Percentiles rank a stretch among this genome's conserved stretches.
phyloP scores from a whole-genome alignment of 2,329 filamentous ascomycete species.

The Cytospora piceae region DNA sequence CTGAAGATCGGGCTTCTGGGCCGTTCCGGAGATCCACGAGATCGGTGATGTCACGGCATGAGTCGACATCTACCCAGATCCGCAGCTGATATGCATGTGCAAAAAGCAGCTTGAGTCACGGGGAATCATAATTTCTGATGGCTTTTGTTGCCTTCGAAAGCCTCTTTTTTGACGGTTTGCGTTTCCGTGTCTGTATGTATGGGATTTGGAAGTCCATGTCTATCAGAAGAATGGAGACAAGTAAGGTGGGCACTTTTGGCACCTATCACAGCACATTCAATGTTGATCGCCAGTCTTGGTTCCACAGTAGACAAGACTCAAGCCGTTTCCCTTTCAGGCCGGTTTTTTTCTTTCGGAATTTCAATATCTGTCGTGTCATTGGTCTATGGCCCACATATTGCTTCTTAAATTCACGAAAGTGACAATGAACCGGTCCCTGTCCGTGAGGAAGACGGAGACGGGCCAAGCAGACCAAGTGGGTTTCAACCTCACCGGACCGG shows the following conservation, averaged over 20 bases:
- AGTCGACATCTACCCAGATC: background rate
- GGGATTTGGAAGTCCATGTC: background rate
- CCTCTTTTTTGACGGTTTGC: background rate
- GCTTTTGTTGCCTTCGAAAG: background rate
- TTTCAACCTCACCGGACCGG: background rate
- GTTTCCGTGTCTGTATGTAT: background rate
- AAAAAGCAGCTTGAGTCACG: background rate
- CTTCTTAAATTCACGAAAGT: conserved; percentile 15
- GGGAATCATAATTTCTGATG: background rate
- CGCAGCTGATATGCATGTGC: background rate
- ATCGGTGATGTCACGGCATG: background rate
- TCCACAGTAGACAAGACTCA: conserved; percentile 9
- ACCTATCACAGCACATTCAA: background rate
- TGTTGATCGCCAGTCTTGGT: background rate
- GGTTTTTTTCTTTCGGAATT: conserved; percentile 9
- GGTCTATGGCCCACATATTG: conserved; percentile 13
- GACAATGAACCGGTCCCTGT: conserved; percentile 7
- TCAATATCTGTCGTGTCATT: conserved; percentile 18
- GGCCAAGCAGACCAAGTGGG: conserved; percentile 21
- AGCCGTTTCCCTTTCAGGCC: conserved; percentile 7
- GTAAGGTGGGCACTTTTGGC: too few species aligned
- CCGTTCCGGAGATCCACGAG: background rate
- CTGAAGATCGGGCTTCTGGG: background rate
- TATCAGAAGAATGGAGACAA: background rate
- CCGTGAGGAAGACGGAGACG: conserved; percentile 31